Percentiles rank a stretch among this genome's conserved stretches.
Evolutionary conservation across 148 eudicot species (phyloP).

Genomic region (Rhododendron henanense): DNA sequence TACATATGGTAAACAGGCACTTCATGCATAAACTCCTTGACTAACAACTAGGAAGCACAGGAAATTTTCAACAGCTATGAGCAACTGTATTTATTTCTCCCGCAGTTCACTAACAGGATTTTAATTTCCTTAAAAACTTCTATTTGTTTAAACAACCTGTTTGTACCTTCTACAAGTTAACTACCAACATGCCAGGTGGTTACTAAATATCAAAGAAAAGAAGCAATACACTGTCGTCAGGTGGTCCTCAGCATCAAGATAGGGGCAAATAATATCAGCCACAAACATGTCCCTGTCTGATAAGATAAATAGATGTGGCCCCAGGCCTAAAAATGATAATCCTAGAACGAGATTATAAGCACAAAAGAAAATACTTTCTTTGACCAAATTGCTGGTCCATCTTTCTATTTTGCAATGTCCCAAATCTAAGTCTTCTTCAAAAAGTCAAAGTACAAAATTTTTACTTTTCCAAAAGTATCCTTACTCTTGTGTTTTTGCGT

Average conservation of each 20-base stretch:
- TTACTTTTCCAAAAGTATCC: not conserved
- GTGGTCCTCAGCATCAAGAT: not conserved
- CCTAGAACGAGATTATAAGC: not conserved
- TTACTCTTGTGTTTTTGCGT: not conserved
- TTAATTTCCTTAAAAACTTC: not conserved
- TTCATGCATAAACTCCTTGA: not conserved
- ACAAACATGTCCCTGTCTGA: not conserved
- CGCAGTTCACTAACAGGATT: not conserved
- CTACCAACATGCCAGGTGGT: not conserved
- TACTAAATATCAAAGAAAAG: not conserved
- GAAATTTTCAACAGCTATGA: not conserved
- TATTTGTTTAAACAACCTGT: not conserved
- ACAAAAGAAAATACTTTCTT: not conserved
- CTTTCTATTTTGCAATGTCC: not conserved
- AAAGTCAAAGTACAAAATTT: not conserved
- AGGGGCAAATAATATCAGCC: constrained; percentile 3
- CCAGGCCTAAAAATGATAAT: not conserved
- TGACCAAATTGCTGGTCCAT: not conserved
- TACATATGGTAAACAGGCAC: not conserved
- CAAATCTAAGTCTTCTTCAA: not conserved
- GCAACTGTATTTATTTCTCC: not conserved
- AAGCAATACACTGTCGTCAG: not conserved
- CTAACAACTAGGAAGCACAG: not conserved
- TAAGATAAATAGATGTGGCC: not conserved
- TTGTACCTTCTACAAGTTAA: not conserved